Evolutionary conservation across 108 stramenopile species (phyloP).

Genomic region (Bacterosira constricta): DNA sequence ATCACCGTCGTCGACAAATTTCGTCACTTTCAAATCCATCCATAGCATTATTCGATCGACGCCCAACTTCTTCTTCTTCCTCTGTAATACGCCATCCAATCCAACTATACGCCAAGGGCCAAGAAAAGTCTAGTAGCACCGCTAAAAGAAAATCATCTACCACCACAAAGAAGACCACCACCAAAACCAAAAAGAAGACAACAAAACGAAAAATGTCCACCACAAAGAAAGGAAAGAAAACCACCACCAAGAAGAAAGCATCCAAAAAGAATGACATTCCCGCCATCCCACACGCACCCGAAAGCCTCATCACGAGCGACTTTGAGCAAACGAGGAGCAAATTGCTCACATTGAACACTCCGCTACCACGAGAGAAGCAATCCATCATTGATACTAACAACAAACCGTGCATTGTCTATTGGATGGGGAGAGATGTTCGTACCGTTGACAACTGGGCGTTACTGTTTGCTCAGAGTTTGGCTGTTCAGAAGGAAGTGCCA

Average conservation of each 20-base stretch:
- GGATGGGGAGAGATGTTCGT: slow-evolving; percentile 98
- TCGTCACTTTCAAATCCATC: neutral
- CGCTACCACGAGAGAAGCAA: slow-evolving; percentile 29
- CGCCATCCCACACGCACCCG: slow-evolving; percentile 30
- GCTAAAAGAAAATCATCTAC: neutral
- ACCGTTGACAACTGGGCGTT: slow-evolving; percentile 96
- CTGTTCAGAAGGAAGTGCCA: slow-evolving; percentile 55
- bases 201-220: slow-evolving; percentile 13
- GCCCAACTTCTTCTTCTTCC: too few relatives aligned
- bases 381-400: neutral
- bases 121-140: too few relatives aligned
- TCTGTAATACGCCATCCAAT: neutral
- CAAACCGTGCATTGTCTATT: slow-evolving; percentile 81
- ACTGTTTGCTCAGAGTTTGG: slow-evolving; percentile 76
- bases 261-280: neutral
- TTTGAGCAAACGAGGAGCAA: slow-evolving; percentile 41
- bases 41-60: neutral
- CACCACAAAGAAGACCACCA: too few relatives aligned
- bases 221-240: neutral
- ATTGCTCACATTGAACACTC: slow-evolving; percentile 22
- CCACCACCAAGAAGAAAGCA: neutral
- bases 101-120: neutral
- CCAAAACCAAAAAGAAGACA: neutral
- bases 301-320: slow-evolving; percentile 18
- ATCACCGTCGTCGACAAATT: too few relatives aligned